These are phyloP conservation scores for Salix purpurea DNA, from an alignment of 345 rosid genomes.

Conservation along the genomic window DNA sequence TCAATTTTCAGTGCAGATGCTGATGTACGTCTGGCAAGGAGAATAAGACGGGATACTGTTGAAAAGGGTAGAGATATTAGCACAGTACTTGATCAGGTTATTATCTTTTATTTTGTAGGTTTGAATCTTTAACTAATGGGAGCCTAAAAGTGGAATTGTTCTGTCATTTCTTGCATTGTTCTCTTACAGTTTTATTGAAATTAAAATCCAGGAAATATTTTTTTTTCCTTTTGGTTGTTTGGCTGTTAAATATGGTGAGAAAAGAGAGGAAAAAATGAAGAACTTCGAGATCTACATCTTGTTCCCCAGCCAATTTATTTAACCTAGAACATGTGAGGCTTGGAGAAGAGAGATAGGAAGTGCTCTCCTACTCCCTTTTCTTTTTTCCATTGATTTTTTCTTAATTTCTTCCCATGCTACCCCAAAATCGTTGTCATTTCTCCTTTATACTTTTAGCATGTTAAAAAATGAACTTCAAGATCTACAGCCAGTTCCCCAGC, in stretches of 20 bases:
- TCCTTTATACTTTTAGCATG: no score
- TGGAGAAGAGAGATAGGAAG: no score
- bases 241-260: not conserved
- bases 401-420: no score
- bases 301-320: not conserved
- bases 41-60: slow-evolving; percentile 87
- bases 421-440: no score
- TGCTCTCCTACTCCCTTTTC: no score
- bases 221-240: not conserved
- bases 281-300: not conserved
- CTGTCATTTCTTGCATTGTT: not conserved
- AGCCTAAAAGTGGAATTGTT: not conserved
- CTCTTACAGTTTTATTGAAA: not conserved
- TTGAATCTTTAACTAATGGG: not conserved
- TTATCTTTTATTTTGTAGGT: slow-evolving; percentile 3
- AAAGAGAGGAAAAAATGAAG: not conserved
- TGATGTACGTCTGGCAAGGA: slow-evolving; percentile 97
- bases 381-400: no score
- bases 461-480: not conserved
- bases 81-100: slow-evolving; percentile 92
- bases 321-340: not conserved
- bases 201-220: not conserved
- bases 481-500: not conserved
- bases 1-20: slow-evolving; percentile 80
- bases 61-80: slow-evolving; percentile 87